Percentiles rank a stretch among this genome's conserved stretches.
Conservation (phyloP, 2,329 filamentous ascomycete genomes). For the Ploettnerulaceae sp. region DNA sequence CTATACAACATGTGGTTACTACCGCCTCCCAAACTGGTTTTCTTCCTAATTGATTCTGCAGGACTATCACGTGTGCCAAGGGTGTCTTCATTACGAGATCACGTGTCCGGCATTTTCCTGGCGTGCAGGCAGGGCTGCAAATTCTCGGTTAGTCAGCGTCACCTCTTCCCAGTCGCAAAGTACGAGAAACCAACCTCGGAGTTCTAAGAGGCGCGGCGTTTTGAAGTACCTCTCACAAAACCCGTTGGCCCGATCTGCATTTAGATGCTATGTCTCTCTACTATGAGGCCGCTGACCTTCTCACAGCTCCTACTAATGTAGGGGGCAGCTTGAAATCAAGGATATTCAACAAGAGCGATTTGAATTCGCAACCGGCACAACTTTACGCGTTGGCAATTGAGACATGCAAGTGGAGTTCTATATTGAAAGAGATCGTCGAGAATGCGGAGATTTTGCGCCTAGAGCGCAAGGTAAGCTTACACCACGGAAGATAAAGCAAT, state of each 20-base stretch:
- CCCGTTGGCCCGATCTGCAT: not conserved
- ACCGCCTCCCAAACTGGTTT: too few species aligned
- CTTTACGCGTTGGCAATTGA: slow-evolving; percentile 85
- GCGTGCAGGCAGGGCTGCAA: not conserved
- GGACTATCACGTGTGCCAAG: too few species aligned
- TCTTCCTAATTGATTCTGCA: too few species aligned
- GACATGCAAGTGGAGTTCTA: slow-evolving; percentile 81
- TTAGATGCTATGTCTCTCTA: slow-evolving; percentile 75
- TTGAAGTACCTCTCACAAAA: not conserved
- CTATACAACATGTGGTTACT: too few species aligned
- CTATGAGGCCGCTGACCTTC: slow-evolving; percentile 76
- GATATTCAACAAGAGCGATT: slow-evolving; percentile 67
- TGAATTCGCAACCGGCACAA: slow-evolving; percentile 75
- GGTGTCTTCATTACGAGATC: too few species aligned
- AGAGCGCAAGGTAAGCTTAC: slow-evolving; percentile 69
- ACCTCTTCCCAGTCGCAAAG: too few species aligned
- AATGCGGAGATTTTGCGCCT: slow-evolving; percentile 67
- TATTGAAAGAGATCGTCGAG: slow-evolving; percentile 88
- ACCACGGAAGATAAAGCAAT: not conserved
- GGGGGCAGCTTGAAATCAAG: slow-evolving; percentile 85
- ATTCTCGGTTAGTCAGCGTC: not conserved
- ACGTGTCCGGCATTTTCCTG: too few species aligned
- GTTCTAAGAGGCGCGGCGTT: too few species aligned
- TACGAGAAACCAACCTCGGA: too few species aligned
- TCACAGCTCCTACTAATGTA: slow-evolving; percentile 57